A percentile compares a stretch with the other conserved stretches of the same genome.
phyloP scores from a whole-genome alignment of 225 moss, liverwort and hornwort species.

The Polytrichum formosum region DNA sequence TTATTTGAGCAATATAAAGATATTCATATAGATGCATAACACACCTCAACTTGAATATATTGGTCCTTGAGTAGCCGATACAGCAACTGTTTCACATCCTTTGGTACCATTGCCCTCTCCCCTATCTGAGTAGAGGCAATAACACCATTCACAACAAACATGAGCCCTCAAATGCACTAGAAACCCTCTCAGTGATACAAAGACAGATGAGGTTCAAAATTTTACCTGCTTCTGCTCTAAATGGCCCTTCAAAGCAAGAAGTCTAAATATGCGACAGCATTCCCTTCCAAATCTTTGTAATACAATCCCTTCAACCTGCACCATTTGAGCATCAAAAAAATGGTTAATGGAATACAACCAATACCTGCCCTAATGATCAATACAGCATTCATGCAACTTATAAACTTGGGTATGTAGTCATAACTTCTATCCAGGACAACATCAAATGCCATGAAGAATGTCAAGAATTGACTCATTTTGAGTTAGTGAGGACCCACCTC shows the following conservation, averaged over 20 bases:
- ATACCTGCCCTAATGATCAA: not conserved
- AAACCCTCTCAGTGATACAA: too few species aligned
- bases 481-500: conserved; percentile 47
- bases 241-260: conserved; percentile 85
- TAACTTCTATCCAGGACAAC: not conserved
- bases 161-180: too few species aligned
- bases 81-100: conserved; percentile 81
- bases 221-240: conserved; percentile 95
- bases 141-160: not conserved
- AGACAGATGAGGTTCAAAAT: not conserved
- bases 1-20: not conserved
- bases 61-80: conserved; percentile 82
- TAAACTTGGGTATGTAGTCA: too few species aligned
- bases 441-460: not conserved
- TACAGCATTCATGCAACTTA: not conserved
- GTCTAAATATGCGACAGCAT: conserved; percentile 88
- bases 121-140: conserved; percentile 56
- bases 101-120: conserved; percentile 88
- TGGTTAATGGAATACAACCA: not conserved
- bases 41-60: conserved; percentile 80
- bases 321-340: not conserved
- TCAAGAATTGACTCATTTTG: not conserved
- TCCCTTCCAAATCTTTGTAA: conserved; percentile 91
- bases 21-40: conserved; percentile 5
- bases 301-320: conserved; percentile 91